Percentiles rank a stretch among this genome's conserved stretches.
phyloP scores from a whole-genome alignment of 192 early-diverging fungal genomes.

The Coemansia sp. region DNA sequence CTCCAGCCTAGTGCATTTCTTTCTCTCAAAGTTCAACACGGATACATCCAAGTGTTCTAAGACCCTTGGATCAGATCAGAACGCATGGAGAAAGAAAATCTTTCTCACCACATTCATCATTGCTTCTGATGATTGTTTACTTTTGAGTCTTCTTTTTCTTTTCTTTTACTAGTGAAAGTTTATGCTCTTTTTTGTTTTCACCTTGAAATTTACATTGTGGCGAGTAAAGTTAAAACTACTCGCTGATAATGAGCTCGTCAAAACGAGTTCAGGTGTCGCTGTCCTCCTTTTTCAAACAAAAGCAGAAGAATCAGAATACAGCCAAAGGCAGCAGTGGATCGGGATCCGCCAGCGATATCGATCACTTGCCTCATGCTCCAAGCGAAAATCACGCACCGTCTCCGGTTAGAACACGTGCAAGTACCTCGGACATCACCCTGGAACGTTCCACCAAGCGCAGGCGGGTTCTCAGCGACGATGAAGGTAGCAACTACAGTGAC shows the following conservation, averaged over 20 bases:
- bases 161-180: not conserved
- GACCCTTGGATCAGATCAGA: too few relatives aligned
- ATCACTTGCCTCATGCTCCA: not conserved
- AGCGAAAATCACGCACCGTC: not conserved
- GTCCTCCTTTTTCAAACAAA: conserved; percentile 48
- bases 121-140: not conserved
- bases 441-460: conserved; percentile 8
- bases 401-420: not conserved
- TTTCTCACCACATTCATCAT: too few relatives aligned
- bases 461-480: conserved; percentile 2
- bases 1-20: too few relatives aligned
- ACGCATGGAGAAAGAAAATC: too few relatives aligned
- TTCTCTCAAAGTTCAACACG: too few relatives aligned
- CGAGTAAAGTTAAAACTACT: not conserved
- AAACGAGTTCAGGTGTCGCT: conserved; percentile 45
- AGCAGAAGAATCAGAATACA: not conserved
- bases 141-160: not conserved
- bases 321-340: not conserved
- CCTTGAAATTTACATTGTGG: too few relatives aligned
- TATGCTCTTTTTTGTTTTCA: too few relatives aligned
- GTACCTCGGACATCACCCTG: not conserved
- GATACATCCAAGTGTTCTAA: too few relatives aligned
- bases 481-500: not conserved
- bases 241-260: conserved; percentile 20
- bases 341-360: not conserved